Evolutionary conservation across 23 red algal genomes (phyloP), one percentile per base, ranked within the genome.

Genomic region (Agarophyton chilense): DNA sequence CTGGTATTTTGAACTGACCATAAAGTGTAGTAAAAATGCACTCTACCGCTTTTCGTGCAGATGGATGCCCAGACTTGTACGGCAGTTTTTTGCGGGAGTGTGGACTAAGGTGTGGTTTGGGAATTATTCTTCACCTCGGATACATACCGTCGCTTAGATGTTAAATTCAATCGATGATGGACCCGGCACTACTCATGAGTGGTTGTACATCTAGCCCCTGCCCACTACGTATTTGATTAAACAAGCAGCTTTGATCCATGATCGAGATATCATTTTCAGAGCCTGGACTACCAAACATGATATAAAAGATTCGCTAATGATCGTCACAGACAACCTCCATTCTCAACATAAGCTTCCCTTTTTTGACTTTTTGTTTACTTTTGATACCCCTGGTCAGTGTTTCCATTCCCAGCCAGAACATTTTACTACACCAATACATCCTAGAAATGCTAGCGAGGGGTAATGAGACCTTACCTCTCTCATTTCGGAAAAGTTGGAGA

Each of bases 291-390:
- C 88, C 77, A 55, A 92, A 81, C 62, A 80, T 82, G 2, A 81
- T 16, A 72, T 92, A 77, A 54, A 75, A 92, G 28, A 92, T 92
- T 0, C 41, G 56, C 5, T 82, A 35, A 33, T 28, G 25, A 41
- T 92, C 74, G 68, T 92, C 88, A 72, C 88, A 92, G 10, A 92
- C 76, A 67, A 74, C 88, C 60, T 92, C 88, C 74, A 92, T 92
- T 11, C 74, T 41, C 25, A 42, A 2, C 24, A 52, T 71, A 4
- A 58, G 76, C n/a, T 67, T 72, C 17, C 61, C 64, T 0, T 72
- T 31, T 12, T 73, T 66, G 42, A 75, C 88, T 8, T 24, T 81
- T 21, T 42, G 72, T 16, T 68, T 31, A 1, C 77, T 54, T 92
- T 2, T 60, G 14, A 72, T 29, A 31, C 88, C 21, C 71, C 63